phyloP scores from a whole-genome alignment of 805 yeast species.

The Wickerhamiella allomyrinae region DNA sequence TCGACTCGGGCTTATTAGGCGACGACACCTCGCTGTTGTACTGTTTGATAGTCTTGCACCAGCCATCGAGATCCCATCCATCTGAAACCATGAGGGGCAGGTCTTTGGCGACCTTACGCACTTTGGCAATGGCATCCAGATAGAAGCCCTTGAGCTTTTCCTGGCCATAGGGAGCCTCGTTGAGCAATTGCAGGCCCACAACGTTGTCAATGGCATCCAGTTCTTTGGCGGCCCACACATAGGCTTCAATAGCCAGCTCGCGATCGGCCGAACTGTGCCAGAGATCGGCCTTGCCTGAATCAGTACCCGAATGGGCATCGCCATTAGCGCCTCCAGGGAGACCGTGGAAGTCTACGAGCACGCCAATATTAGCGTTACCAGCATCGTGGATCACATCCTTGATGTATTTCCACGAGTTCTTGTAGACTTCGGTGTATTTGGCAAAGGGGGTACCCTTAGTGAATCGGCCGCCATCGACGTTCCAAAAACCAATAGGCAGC shows the following conservation, averaged over 20 bases:
- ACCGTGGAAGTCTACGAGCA: conserved; percentile 75
- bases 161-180: conserved; percentile 61
- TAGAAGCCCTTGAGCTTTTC: conserved; percentile 42
- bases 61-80: conserved; percentile 83
- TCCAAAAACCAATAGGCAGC: conserved; percentile 89
- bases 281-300: conserved; percentile 43
- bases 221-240: conserved; percentile 51
- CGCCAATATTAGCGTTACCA: conserved; percentile 44
- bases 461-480: conserved; percentile 48
- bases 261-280: conserved; percentile 34
- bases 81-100: conserved; percentile 76
- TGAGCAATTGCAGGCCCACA: conserved; percentile 70
- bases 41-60: conserved; percentile 50
- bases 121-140: conserved; percentile 42
- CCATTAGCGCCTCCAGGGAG: conserved; percentile 88
- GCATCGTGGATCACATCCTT: conserved; percentile 49
- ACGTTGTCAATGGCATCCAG: conserved; percentile 47
- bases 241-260: conserved; percentile 33
- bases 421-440: conserved; percentile 40
- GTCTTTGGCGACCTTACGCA: conserved; percentile 38
- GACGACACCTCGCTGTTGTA: conserved; percentile 26
- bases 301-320: conserved; percentile 70
- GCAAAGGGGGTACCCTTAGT: conserved; percentile 50
- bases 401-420: conserved; percentile 57
- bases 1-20: conserved; percentile 17